Base-by-base conservation (phyloP, 2,329 filamentous ascomycete species). In the Colletotrichum higginsianum region DNA sequence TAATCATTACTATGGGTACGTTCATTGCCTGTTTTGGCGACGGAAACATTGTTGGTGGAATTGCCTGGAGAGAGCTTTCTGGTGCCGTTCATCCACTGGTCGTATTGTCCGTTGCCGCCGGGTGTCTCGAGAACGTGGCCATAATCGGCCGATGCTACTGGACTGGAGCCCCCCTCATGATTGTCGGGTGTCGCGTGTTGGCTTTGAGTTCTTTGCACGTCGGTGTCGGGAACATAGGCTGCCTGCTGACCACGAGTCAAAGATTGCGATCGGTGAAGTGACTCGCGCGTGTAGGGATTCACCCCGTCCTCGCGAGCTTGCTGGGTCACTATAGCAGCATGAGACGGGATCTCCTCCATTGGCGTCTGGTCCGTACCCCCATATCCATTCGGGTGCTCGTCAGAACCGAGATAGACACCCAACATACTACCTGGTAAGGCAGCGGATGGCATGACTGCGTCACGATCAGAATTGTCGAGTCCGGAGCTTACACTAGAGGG, bases 401-500 rank as follows among this genome's bases (percentile, higher is more conserved):
- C 61, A 7, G 42, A n/a, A 21, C 35, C 50, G 23, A 40, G 62
- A 16, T 63, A 46, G 2, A 44, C 52, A 18, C 56, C 55, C 6
- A 64, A 2, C 35, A 52, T 62, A 44, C 72, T 63, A 1, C 57
- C 65, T 0, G 90, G 87, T 12, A 89, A 80, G 52, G 86, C 87
- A 55, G 85, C 87, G 38, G 90, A 87, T 60, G 88, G 88, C 66
- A 88, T 90, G 75, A 89, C 85, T 77, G 90, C 81, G 78, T 91
- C 88, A 79, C 87, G 86, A 78, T 91, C 90, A 76, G 81, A 76
- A 44, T 75, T 72, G 18, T 72, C 73, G 35, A 83, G 84, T 74
- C 88, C 90, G 76, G 93, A 95, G 82, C 92, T 94, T 82, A 91
- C 90, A 86, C 94, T 97, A 87, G 93, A 94, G 73, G 93, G 93